Percentiles rank a stretch among this genome's conserved stretches.
phyloP scores from a whole-genome alignment of 2,329 filamentous ascomycete species.

The Cladosporium sp. region DNA sequence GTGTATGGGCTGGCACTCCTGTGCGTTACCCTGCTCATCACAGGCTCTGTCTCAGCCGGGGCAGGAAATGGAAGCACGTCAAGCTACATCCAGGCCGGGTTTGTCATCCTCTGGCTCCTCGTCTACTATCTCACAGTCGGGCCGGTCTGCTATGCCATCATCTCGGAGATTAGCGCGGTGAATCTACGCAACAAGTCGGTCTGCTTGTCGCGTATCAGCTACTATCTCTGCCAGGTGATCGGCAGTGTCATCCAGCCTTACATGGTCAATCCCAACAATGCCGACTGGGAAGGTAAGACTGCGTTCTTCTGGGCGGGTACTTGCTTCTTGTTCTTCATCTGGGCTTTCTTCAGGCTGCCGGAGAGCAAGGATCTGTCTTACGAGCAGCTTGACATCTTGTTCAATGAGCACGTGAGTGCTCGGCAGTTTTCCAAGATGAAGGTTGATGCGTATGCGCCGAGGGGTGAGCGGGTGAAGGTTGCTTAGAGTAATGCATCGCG shows the following conservation, averaged over 20 bases:
- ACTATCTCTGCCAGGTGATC: conserved; percentile 22
- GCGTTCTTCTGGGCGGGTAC: conserved; percentile 31
- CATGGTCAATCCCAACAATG: background rate
- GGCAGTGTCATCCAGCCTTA: conserved; percentile 21
- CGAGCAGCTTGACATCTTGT: conserved; percentile 35
- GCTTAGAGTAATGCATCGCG: background rate
- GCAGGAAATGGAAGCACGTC: conserved; percentile 1
- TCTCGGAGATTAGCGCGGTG: conserved; percentile 24
- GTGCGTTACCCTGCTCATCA: conserved; percentile 18
- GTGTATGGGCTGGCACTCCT: conserved; percentile 23
- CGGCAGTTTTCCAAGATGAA: conserved; percentile 22
- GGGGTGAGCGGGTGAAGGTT: background rate
- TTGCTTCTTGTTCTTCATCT: conserved; percentile 27
- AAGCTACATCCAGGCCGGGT: conserved; percentile 17
- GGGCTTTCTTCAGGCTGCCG: conserved; percentile 31
- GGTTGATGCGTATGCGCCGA: background rate
- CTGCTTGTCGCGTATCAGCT: conserved; percentile 23
- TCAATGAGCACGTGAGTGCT: conserved; percentile 27
- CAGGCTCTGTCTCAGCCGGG: conserved; percentile 19
- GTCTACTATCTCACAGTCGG: conserved; percentile 84
- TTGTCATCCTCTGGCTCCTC: conserved; percentile 58
- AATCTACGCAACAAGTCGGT: conserved; percentile 26
- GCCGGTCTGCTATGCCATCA: conserved; percentile 61
- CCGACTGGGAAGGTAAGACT: conserved; percentile 27
- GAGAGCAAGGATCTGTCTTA: conserved; percentile 29